Percentiles rank a stretch among this genome's conserved stretches.
phyloP scores from a whole-genome alignment of 306 rosid species.

The Malus orientalis region DNA sequence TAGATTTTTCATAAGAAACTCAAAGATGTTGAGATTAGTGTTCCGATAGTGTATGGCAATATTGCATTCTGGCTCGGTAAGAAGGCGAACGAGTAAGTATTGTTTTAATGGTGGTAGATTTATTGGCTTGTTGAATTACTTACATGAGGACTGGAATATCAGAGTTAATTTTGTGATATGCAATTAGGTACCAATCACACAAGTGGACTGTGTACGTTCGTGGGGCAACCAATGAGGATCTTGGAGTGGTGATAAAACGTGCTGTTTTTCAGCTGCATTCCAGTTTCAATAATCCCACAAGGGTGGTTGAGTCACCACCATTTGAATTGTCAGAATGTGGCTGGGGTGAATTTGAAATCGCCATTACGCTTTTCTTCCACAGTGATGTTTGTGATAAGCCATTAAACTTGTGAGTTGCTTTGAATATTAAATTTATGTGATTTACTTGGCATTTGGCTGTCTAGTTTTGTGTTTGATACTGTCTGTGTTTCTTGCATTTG shows the following conservation, averaged over 20 bases:
- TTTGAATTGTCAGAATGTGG: constrained; percentile 78
- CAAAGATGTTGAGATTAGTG: constrained; percentile 60
- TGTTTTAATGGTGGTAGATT: constrained; percentile 12
- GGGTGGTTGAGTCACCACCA: constrained; percentile 66
- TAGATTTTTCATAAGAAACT: constrained; percentile 54
- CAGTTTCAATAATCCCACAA: constrained; percentile 72
- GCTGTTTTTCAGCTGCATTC: constrained; percentile 80
- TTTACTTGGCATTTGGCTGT: constrained; percentile 11
- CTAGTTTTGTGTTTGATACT: constrained; percentile 9
- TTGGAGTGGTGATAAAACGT: constrained; percentile 51
- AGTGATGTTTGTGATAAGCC: constrained; percentile 73
- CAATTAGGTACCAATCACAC: constrained; percentile 63
- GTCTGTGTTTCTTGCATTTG: constrained; percentile 4
- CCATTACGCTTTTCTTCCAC: constrained; percentile 59
- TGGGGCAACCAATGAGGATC: constrained; percentile 68
- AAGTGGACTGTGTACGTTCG: constrained; percentile 84
- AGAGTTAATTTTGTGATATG: constrained; percentile 7
- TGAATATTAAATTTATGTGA: constrained; percentile 13
- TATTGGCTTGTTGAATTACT: constrained; percentile 8
- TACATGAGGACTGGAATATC: background rate
- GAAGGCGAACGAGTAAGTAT: constrained; percentile 80
- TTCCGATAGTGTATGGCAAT: constrained; percentile 79
- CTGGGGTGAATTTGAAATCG: constrained; percentile 83
- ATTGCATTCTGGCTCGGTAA: constrained; percentile 83
- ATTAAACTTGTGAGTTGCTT: constrained; percentile 58